Conservation (phyloP, 2,329 filamentous ascomycete genomes). For the Colletotrichum sp. region DNA sequence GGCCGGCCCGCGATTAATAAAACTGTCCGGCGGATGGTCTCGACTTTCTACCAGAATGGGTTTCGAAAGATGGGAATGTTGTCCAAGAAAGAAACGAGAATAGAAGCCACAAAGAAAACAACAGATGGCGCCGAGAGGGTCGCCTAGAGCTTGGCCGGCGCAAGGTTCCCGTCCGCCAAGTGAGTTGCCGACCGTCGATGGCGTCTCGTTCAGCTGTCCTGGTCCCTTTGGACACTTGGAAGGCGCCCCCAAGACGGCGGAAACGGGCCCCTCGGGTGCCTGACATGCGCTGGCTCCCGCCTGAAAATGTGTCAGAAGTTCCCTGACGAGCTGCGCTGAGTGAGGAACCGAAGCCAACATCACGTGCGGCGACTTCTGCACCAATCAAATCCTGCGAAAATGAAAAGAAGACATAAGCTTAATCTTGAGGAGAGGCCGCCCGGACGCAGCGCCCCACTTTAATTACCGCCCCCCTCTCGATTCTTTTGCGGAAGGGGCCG, state of each 20-base stretch:
- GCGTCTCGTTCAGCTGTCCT: not conserved
- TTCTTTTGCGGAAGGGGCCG: slow-evolving; percentile 3
- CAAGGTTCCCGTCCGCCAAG: slow-evolving; percentile 8
- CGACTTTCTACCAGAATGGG: too few relatives aligned
- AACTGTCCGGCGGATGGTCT: not conserved
- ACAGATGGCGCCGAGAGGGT: not conserved
- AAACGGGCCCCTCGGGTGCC: not conserved
- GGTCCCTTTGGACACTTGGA: not conserved
- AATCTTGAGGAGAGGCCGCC: slow-evolving; percentile 9
- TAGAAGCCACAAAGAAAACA: not conserved
- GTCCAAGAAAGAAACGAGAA: not conserved
- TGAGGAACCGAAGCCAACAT: not conserved
- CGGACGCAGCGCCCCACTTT: not conserved
- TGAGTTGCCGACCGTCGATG: not conserved
- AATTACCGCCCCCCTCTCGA: not conserved
- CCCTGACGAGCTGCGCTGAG: not conserved
- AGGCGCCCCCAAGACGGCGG: not conserved
- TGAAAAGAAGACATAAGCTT: slow-evolving; percentile 5
- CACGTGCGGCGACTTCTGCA: not conserved
- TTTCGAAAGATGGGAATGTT: not conserved
- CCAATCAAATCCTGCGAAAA: not conserved
- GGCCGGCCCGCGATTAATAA: not conserved
- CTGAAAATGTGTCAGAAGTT: not conserved
- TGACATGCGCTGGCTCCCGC: not conserved
- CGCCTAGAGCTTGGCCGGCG: slow-evolving; percentile 16